Evolutionary conservation across 352 stramenopile species (phyloP), one percentile per base, ranked within the genome.

Genomic region (Phytophthora sp.): DNA sequence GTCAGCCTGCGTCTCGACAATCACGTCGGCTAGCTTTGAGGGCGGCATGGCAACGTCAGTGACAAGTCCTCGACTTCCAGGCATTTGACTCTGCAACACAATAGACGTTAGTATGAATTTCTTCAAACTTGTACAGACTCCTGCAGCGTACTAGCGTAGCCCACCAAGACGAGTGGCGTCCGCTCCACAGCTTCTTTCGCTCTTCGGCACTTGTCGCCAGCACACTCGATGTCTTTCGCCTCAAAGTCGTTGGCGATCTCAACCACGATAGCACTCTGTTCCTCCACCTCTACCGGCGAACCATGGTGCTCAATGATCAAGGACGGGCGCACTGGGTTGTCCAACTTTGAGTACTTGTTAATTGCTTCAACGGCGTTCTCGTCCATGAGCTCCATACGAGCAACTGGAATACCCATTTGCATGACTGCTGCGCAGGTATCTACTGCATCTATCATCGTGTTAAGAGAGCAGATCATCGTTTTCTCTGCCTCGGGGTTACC

Each of bases 41-140:
- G 99, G 76, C 4, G 97, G 97, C 9, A 99, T 96, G 48, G 94
- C 98, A 7, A 98, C 95, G 76, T 99, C 97, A 5, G 97, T 99
- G 17, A 96, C 79, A 11, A 97, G 70, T 1, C 76, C 93, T 5
- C 81, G 74, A 57, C 82, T 89, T 23, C 89, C 87, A 21, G 84
- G 84, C 74, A 93, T 86, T 72, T 89, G 67, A 46, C 74, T 84
- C 81, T 91, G 49, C 1, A 58, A 3, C 38, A 10, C 12, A 23
- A n/a, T 0, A 31, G 3, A 7, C 8, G 18, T 58, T 48, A 46
- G 23, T 43, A 32, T 30, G 18, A 35, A n/a, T n/a, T n/a, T 23
- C 12, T n/a, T 54, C 21, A 21, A 41, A 15, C n/a, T n/a, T 31
- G 4, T 18, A 10, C 8, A 26, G 6, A 18, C 12, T 24, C 8